Evolutionary conservation across 179 eudicot species (phyloP).

Genomic region (Beta lomatogona): DNA sequence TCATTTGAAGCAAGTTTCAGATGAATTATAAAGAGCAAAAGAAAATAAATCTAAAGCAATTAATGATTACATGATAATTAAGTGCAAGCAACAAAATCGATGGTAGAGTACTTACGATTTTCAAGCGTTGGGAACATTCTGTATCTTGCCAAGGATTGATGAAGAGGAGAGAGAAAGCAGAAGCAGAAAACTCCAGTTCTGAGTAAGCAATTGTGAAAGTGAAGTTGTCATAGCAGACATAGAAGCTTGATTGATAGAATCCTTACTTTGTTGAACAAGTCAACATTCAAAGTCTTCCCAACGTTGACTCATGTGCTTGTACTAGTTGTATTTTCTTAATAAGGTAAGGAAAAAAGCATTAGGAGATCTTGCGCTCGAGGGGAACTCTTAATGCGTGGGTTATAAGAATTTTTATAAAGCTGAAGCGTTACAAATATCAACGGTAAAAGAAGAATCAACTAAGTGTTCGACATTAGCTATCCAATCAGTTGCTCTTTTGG

Average conservation of each 20-base stretch:
- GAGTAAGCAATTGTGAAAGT: background rate
- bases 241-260: background rate
- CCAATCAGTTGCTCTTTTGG: no score
- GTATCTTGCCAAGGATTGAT: background rate
- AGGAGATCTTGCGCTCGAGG: no score
- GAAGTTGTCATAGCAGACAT: background rate
- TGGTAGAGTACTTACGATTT: background rate
- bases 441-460: no score
- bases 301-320: background rate
- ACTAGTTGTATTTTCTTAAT: no score
- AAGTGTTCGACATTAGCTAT: no score
- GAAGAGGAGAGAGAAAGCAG: background rate
- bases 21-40: background rate
- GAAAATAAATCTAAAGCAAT: background rate
- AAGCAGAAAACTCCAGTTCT: background rate
- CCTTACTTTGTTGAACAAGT: background rate
- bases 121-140: slow-evolving; percentile 12
- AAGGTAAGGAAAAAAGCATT: no score
- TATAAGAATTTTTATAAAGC: no score
- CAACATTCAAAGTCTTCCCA: slow-evolving; percentile 12
- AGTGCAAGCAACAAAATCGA: no score
- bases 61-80: no score
- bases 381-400: no score
- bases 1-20: background rate
- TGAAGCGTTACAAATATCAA: no score